These are phyloP conservation scores for Tetradesmus lagerheimii DNA, from an alignment of 139 green algal species.

Conservation along the genomic window DNA sequence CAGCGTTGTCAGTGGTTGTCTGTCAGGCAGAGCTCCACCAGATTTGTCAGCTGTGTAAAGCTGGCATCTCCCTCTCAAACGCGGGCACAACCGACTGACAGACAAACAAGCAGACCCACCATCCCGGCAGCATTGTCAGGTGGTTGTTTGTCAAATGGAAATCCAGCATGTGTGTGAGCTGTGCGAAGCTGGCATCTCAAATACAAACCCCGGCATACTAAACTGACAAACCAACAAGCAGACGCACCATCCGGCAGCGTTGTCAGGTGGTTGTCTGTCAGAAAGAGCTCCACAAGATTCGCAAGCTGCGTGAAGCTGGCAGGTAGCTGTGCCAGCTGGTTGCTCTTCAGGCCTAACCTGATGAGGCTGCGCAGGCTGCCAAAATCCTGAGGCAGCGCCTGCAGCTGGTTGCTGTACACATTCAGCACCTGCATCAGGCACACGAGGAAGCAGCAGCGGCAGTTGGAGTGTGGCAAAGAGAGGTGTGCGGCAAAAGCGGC, in stretches of 20 bases:
- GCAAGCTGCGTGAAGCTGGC: slow-evolving; percentile 52
- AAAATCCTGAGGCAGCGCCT: slow-evolving; percentile 53
- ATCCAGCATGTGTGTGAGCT: slow-evolving; percentile 63
- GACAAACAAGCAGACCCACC: slow-evolving; percentile 10
- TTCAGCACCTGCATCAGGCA: slow-evolving; percentile 59
- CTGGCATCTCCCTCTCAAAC: slow-evolving; percentile 22
- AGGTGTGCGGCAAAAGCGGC: too few species aligned
- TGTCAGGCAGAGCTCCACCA: slow-evolving; percentile 80
- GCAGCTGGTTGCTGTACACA: slow-evolving; percentile 80
- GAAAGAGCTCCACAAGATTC: slow-evolving; percentile 73
- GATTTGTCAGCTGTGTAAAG: slow-evolving; percentile 51
- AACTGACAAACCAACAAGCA: too few species aligned
- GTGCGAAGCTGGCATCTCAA: slow-evolving; percentile 50
- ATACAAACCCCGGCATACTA: too few species aligned
- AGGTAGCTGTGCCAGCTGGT: slow-evolving; percentile 61
- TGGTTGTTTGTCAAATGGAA: slow-evolving; percentile 82
- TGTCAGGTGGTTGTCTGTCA: slow-evolving; percentile 81
- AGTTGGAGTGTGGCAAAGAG: too few species aligned
- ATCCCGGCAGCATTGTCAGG: slow-evolving; percentile 72
- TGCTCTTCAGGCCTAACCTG: slow-evolving; percentile 62
- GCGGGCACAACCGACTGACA: too few species aligned
- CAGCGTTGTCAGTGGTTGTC: slow-evolving; percentile 81
- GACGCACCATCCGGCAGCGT: slow-evolving; percentile 66
- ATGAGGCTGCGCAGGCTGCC: slow-evolving; percentile 49
- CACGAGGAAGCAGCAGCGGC: too few species aligned